Evolutionary conservation across 768 basidiomycete genomes (phyloP), one percentile per base, ranked within the genome.

Genomic region (Psilocybe subaeruginosa): DNA sequence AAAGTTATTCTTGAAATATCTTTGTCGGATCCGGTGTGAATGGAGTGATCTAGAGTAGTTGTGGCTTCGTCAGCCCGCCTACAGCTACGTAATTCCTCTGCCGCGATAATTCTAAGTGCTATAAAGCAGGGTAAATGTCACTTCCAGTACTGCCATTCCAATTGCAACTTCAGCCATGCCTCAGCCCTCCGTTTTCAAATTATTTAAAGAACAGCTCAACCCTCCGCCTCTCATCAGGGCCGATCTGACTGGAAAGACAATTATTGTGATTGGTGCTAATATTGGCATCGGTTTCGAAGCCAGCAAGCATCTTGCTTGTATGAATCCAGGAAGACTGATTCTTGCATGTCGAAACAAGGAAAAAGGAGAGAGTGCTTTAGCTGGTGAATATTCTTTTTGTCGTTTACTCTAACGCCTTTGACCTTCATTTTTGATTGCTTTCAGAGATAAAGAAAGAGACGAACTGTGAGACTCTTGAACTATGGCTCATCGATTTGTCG

Each of bases 201-300:
- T 6, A 61, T 67, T 72, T 33, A 39, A 37, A 31, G 64, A 39
- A 17, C 54, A 39, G n/a, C 17, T 37, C 33, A 54, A 17, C 16
- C 55, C 68, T 27, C 73, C 73, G 4, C 70, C 72, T 11, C 74
- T 77, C 6, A 66, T 69, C 14, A 56, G 62, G 6, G 71, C 67
- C 1, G 74, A 80, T 61, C 70, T 84, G 14, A 62, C 66, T 17
- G 79, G 77, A 8, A 82, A 81, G 65, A 81, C 80, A 5, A 74
- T 84, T 16, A 50, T 86, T 17, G 76, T 87, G 19, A 74, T 77
- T 31, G 78, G 77, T 4, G 82, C 84, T 3, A 87, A 87, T 63
- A 74, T 74, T 31, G 86, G 83, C 2, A 60, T 84, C 5, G 82
- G 82, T 1, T 76, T 80, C 39, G 80, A 83, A 63, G 76, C 80